These are phyloP conservation scores for Adansonia gregorii DNA, from an alignment of 441 rosid genomes.

Conservation along the genomic window DNA sequence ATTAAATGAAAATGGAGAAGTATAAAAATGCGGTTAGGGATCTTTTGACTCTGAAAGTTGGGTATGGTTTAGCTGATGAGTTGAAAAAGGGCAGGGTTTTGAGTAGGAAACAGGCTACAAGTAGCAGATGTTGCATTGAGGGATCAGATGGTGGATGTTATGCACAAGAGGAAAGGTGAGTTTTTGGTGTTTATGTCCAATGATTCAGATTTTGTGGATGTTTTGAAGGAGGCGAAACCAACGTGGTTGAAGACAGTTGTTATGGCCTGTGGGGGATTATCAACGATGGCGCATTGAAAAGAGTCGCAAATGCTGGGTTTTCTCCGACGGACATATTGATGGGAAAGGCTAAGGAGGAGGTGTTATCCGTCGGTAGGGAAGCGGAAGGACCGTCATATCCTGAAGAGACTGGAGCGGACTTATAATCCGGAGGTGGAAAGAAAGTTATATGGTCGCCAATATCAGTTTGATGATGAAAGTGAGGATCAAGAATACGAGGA, in stretches of 20 bases:
- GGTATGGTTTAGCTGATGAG: conserved; percentile 77
- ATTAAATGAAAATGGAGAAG: conserved; percentile 82
- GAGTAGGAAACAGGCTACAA: conserved; percentile 71
- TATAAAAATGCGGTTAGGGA: conserved; percentile 65
- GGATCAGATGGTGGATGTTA: conserved; percentile 68
- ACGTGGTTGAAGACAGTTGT: conserved; percentile 79
- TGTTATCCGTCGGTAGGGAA: conserved; percentile 60
- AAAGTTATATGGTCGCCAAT: conserved; percentile 15
- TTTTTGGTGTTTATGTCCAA: conserved; percentile 84
- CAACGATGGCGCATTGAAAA: conserved; percentile 63
- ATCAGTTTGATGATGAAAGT: no score
- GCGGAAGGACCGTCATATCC: conserved; percentile 73
- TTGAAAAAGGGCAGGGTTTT: conserved; percentile 76
- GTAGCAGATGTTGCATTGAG: conserved; percentile 74
- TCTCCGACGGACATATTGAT: conserved; percentile 77
- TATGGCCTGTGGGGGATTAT: conserved; percentile 55
- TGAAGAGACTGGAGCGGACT: conserved; percentile 78
- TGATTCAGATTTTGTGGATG: conserved; percentile 74
- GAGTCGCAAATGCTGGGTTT: conserved; percentile 73
- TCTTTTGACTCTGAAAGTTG: conserved; percentile 61
- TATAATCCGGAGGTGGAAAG: conserved; percentile 61
- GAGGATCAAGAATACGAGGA: no score
- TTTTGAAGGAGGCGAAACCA: conserved; percentile 68
- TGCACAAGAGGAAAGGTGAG: conserved; percentile 72
- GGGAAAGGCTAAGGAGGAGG: conserved; percentile 91